Evolutionary conservation across 2,329 filamentous ascomycete genomes (phyloP).

Genomic region (Fusarium coffeatum): DNA sequence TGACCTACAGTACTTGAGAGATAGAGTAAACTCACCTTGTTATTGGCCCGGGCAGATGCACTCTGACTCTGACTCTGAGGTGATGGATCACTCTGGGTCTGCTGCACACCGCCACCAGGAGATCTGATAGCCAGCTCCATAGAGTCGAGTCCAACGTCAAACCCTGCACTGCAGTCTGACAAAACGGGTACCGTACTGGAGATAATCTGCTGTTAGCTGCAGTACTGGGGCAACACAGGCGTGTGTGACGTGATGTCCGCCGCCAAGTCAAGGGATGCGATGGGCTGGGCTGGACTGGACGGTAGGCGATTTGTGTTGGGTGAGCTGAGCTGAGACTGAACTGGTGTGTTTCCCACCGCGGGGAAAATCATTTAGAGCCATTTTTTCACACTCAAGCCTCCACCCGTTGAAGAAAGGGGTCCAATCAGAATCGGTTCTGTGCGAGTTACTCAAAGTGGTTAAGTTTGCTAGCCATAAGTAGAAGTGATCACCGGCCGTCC

Average conservation of each 20-base stretch:
- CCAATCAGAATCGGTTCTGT: slow-evolving; percentile 20
- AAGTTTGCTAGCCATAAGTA: background rate
- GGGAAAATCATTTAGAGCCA: slow-evolving; percentile 1
- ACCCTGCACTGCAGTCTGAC: slow-evolving; percentile 1
- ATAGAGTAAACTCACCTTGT: background rate
- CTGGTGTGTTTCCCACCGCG: background rate
- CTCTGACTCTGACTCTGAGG: background rate
- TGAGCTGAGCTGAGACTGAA: background rate
- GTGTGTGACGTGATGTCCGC: background rate
- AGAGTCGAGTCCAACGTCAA: background rate
- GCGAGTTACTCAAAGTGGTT: slow-evolving; percentile 30
- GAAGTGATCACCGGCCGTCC: slow-evolving; percentile 7
- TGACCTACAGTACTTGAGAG: no score
- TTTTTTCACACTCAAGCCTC: background rate
- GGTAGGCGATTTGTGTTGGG: background rate
- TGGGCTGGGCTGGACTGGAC: slow-evolving; percentile 5
- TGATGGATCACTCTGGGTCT: background rate
- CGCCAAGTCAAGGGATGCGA: background rate
- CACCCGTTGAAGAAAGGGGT: background rate
- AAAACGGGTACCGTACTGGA: background rate
- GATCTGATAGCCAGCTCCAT: slow-evolving; percentile 9
- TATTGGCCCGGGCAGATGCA: background rate
- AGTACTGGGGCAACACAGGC: background rate
- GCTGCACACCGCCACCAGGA: slow-evolving; percentile 6
- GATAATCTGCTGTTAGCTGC: background rate